Evolutionary conservation across 2,329 filamentous ascomycete species (phyloP), one percentile per base, ranked within the genome.

Genomic region (Domatiomyces catenatus): DNA sequence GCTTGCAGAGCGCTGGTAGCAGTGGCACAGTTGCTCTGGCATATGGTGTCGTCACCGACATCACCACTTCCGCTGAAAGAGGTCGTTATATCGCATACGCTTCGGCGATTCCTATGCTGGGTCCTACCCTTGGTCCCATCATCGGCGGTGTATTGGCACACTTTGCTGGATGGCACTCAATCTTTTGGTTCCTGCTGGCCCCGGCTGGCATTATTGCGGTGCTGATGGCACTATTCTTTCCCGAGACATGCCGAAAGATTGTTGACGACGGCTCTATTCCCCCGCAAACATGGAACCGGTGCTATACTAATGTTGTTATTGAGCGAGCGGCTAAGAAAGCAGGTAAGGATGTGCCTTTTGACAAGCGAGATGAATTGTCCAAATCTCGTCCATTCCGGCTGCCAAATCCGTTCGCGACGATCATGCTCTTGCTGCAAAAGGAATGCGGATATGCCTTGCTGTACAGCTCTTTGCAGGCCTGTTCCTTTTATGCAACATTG

Each of bases 131-230:
- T 7, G 73, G 71, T 0, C 75, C 75, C 0, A 66, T 75, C 0
- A 68, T 77, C 20, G 75, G 74, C 0, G 75, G 74, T 6, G 59
- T 70, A 0, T 54, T 77, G 0, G 65, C 68, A 0, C 67, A 72
- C 46, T 66, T 67, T 42, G 56, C 76, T 0, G 74, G 73, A 0
- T 77, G 74, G 74, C 62, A 67, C 42, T 65, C 67, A 1, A 69
- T 77, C 5, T 78, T 77, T 54, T 77, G 73, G 72, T 74, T 76
- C 51, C 63, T 78, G 3, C 63, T 70, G 26, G 74, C 77, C 18
- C 64, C 72, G 47, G 62, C 68, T 0, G 69, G 63, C 0, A 59
- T 60, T 1, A 57, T 62, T 19, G 54, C 59, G 19, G 15, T 61
- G 2, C 54, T 54, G 0, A 47, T 64, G 1, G 10, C 61, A 5